Conservation (phyloP, 2,329 filamentous ascomycete genomes). For the Cladosporium sp. region DNA sequence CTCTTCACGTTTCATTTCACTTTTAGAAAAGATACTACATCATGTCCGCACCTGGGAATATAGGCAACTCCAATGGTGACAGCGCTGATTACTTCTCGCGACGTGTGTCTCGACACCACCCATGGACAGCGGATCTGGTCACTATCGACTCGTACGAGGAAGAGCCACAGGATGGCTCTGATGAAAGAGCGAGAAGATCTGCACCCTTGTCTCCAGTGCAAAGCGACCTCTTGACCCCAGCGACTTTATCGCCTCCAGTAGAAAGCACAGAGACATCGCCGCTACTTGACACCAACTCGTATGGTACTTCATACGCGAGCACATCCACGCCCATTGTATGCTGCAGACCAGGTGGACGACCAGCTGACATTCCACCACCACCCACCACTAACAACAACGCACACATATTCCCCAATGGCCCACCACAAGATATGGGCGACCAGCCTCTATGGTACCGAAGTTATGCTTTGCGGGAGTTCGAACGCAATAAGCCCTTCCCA, state of each 20-base stretch:
- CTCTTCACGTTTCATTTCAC: not conserved
- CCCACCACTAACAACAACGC: not conserved
- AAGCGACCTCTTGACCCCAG: not conserved
- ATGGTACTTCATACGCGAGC: not conserved
- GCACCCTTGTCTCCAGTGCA: not conserved
- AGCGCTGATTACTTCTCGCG: constrained; percentile 4
- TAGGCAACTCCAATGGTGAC: not conserved
- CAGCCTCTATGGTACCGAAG: not conserved
- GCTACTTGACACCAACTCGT: not conserved
- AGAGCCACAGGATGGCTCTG: not conserved
- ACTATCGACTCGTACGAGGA: not conserved
- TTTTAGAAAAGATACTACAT: not conserved
- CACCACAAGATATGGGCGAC: not conserved
- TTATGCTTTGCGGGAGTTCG: not conserved
- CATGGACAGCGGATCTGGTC: constrained; percentile 1
- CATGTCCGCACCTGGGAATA: not conserved
- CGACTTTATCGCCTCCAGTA: not conserved
- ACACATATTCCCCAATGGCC: not conserved
- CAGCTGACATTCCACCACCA: not conserved
- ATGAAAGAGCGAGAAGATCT: not conserved
- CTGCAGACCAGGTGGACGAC: constrained; percentile 8
- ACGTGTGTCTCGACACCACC: not conserved
- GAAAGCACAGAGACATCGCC: not conserved
- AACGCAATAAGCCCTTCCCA: not conserved
- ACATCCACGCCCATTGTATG: constrained; percentile 2